phyloP scores from a whole-genome alignment of 805 yeast genomes.

The Lachancea sp. region DNA sequence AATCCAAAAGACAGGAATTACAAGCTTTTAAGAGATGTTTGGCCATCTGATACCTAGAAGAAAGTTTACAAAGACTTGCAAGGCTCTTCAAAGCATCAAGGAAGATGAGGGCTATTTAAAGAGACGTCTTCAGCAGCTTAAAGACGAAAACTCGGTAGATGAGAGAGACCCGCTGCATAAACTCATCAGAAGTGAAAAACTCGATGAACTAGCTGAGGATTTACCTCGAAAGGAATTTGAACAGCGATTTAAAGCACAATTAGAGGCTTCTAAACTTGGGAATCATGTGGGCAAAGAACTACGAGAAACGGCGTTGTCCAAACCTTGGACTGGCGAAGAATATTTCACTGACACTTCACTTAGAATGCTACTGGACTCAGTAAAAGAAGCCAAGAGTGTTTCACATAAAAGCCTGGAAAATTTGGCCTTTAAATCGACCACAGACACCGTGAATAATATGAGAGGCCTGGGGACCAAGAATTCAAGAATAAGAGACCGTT shows the following conservation, averaged over 20 bases:
- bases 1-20: too few relatives aligned
- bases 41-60: neutral
- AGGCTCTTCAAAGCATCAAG: neutral
- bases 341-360: slow-evolving; percentile 38
- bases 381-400: slow-evolving; percentile 33
- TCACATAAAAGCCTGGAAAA: slow-evolving; percentile 2
- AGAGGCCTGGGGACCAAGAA: slow-evolving; percentile 24
- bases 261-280: slow-evolving; percentile 41
- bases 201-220: slow-evolving; percentile 24
- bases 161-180: slow-evolving; percentile 7
- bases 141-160: slow-evolving; percentile 18
- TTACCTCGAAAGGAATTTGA: slow-evolving; percentile 35
- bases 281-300: slow-evolving; percentile 38
- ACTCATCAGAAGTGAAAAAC: slow-evolving; percentile 12
- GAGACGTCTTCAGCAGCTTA: slow-evolving; percentile 23
- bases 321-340: slow-evolving; percentile 60
- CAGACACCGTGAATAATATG: slow-evolving; percentile 14
- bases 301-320: slow-evolving; percentile 42
- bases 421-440: slow-evolving; percentile 11
- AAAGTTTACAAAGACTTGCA: neutral
- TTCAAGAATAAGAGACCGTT: slow-evolving; percentile 32
- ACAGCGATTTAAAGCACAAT: slow-evolving; percentile 34
- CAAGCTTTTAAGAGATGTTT: neutral
- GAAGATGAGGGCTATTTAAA: slow-evolving; percentile 20
- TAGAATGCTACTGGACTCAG: slow-evolving; percentile 51